phyloP scores from a whole-genome alignment of 257 asterid genomes.

The Thymus quinquecostatus region DNA sequence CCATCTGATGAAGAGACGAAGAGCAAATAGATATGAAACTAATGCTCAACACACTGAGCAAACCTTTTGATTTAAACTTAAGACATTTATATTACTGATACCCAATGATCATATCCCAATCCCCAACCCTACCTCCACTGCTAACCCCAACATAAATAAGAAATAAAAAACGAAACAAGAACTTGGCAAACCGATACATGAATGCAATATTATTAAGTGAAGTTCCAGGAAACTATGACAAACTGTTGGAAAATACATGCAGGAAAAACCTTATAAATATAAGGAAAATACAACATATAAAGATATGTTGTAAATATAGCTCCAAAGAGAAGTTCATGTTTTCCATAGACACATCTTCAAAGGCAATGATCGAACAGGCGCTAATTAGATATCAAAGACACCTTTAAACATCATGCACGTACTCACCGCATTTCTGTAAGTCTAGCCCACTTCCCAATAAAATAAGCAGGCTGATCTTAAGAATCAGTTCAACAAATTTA shows the following conservation, averaged over 20 bases:
- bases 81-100: not conserved
- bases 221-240: constrained; percentile 26
- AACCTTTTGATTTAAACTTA: constrained; percentile 7
- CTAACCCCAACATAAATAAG: not conserved
- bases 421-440: constrained; percentile 8
- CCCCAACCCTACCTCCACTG: not conserved
- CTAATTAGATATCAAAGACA: not conserved
- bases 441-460: constrained; percentile 13
- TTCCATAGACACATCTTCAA: constrained; percentile 1
- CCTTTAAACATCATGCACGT: constrained; percentile 16
- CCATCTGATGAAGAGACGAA: not conserved
- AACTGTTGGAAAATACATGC: not conserved
- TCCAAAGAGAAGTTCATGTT: constrained; percentile 26
- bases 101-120: constrained; percentile 3
- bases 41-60: constrained; percentile 6
- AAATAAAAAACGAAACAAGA: not conserved
- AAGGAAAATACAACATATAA: not conserved
- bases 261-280: constrained; percentile 14
- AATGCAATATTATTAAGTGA: constrained; percentile 9
- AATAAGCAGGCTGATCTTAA: constrained; percentile 11
- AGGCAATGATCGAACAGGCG: not conserved
- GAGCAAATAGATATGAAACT: not conserved
- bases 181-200: not conserved
- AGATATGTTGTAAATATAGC: constrained; percentile 18
- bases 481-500: constrained; percentile 22